A percentile compares a stretch with the other conserved stretches of the same genome.
Conservation (phyloP, 1,284 basidiomycete species). For the Marasmius fiardii region DNA sequence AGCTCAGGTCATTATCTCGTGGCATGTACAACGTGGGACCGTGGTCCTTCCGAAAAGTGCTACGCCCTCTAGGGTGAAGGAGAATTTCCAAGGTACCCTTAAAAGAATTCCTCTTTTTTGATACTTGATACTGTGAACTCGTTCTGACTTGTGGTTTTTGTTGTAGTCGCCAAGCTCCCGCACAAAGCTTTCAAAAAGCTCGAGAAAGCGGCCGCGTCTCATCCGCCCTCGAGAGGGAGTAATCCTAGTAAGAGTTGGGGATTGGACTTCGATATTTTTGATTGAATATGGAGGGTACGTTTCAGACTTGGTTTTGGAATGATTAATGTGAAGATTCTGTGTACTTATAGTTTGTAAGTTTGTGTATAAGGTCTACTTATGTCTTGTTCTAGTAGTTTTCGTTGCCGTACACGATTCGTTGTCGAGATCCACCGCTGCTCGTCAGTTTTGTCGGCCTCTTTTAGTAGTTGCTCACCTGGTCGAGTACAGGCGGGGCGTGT, state of each 20-base stretch:
- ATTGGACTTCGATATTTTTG: constrained; percentile 57
- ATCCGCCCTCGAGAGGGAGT: constrained; percentile 46
- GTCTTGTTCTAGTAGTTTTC: too few species aligned
- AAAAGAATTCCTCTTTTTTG: too few species aligned
- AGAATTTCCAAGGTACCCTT: constrained; percentile 61
- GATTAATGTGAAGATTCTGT: too few species aligned
- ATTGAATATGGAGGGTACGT: too few species aligned
- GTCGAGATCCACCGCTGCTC: too few species aligned
- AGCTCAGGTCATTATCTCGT: constrained; percentile 77
- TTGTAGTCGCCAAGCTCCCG: constrained; percentile 50
- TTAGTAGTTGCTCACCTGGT: too few species aligned
- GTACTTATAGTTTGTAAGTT: too few species aligned
- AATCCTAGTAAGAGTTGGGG: constrained; percentile 65
- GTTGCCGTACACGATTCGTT: too few species aligned
- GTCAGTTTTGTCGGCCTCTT: too few species aligned
- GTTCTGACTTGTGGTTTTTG: neutral
- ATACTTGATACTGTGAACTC: neutral
- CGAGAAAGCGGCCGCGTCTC: constrained; percentile 55
- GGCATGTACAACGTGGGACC: constrained; percentile 76
- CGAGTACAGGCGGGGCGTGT: too few species aligned
- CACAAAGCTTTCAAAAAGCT: constrained; percentile 54
- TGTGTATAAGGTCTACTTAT: too few species aligned
- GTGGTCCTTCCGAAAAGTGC: constrained; percentile 81
- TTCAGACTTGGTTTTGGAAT: too few species aligned
- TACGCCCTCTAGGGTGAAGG: constrained; percentile 63